Percentiles rank a stretch among this genome's conserved stretches.
Conservation (phyloP, 2,329 filamentous ascomycete genomes). For the Calonectria pseudoreteaudii region DNA sequence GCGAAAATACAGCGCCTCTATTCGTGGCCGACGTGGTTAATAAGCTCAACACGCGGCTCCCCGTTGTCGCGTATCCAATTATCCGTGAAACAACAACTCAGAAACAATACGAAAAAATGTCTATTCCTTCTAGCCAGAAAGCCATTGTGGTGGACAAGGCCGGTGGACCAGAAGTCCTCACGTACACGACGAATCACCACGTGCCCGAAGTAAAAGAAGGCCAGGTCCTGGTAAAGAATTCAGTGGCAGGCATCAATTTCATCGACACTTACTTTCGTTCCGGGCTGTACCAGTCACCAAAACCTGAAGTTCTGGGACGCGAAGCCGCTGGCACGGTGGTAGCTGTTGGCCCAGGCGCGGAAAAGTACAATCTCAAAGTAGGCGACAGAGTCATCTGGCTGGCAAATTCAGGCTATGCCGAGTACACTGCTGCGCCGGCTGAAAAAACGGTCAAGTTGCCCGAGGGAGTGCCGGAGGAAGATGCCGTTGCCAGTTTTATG, state of each 20-base stretch:
- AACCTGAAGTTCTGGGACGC: neutral
- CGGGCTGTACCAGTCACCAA: neutral
- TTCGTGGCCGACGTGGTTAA: too few relatives aligned
- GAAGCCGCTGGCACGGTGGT: neutral
- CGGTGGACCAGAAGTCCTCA: neutral
- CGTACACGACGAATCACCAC: neutral
- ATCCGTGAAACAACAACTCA: neutral
- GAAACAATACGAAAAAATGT: neutral
- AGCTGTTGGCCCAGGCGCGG: neutral
- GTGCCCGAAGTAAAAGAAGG: neutral
- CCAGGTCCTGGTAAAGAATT: neutral
- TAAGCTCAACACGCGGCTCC: too few relatives aligned
- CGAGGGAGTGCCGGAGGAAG: neutral
- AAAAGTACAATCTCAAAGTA: neutral
- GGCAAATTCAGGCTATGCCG: neutral
- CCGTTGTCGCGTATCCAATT: too few relatives aligned
- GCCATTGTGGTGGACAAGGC: neutral
- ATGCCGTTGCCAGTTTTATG: neutral
- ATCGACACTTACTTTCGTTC: neutral
- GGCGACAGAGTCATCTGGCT: neutral
- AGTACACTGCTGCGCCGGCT: neutral
- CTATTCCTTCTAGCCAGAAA: neutral
- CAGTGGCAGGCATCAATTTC: neutral
- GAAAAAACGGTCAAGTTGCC: neutral
- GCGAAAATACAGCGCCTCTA: too few relatives aligned